Evolutionary conservation across 129 eudicot species (phyloP), one percentile per base, ranked within the genome.

Genomic region (Artemisia argyi): DNA sequence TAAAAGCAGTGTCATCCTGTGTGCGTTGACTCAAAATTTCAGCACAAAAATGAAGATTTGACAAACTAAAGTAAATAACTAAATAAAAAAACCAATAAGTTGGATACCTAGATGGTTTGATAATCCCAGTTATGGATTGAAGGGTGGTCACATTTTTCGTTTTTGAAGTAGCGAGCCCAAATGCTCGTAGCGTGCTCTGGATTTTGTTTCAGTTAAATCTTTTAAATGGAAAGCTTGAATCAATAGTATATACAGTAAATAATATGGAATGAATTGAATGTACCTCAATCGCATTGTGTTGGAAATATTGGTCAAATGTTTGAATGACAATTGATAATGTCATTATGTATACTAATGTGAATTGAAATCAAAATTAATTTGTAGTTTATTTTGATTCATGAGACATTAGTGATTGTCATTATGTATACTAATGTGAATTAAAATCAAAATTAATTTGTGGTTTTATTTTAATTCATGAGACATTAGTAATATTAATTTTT

Each of bases 1-100:
- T 79, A 85, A 60, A 62, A 85, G 84, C 10, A 85, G 75, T 35
- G 86, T 82, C 84, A 85, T 71, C 82, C 89, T 85, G 79, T 53
- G 22, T 65, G 18, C 7, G 39, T 39, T 47, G 24, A 39, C 13
- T 4, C 35, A 28, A 24, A 4, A 47, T 22, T 32, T 28, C 1
- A 0, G 16, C 15, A 5, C 19, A 5, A 62, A 51, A 22, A 5
- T 15, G 18, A 20, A 72, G 9, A 52, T 9, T 32, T 32, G 39
- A 32, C 0, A 30, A 32, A 32, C 39, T 32, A 32, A 32, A 32
- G 39, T 32, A 32, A 32, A 4, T 32, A 32, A 32, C 6, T 32
- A 32, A 32, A 32, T 32, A 32, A 32, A 32, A 0, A 32, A 32
- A 32, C 39, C 39, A 5, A 32, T 32, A 26, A 61, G 14, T 22